phyloP scores from a whole-genome alignment of 192 early-diverging fungal genomes.

The Gamsiella multidivaricata region DNA sequence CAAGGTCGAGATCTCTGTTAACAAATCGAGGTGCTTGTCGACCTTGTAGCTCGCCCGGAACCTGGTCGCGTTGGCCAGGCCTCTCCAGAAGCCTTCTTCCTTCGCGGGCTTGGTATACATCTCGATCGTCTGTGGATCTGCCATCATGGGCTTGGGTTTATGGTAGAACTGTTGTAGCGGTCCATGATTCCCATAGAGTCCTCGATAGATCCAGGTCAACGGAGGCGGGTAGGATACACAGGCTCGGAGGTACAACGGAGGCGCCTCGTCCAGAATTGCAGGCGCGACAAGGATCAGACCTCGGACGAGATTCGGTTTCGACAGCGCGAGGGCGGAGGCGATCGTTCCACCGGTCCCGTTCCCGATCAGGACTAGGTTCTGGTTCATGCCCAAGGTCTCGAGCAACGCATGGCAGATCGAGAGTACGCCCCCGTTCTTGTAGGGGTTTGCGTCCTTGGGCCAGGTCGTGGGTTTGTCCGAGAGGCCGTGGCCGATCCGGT shows the following conservation, averaged over 20 bases:
- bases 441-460: constrained; percentile 42
- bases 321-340: constrained; percentile 27
- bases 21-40: constrained; percentile 9
- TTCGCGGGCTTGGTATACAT: constrained; percentile 32
- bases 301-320: constrained; percentile 14
- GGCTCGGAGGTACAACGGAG: constrained; percentile 21
- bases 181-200: constrained; percentile 34
- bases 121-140: constrained; percentile 17
- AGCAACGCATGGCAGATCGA: constrained; percentile 23
- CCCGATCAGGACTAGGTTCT: constrained; percentile 37
- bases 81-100: constrained; percentile 37
- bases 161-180: constrained; percentile 38
- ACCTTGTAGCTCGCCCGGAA: constrained; percentile 24
- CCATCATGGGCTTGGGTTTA: constrained; percentile 26
- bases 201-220: constrained; percentile 28
- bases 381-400: constrained; percentile 30
- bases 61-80: constrained; percentile 26
- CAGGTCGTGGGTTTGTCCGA: constrained; percentile 30
- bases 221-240: constrained; percentile 40
- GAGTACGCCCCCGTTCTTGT: constrained; percentile 36
- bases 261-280: constrained; percentile 16
- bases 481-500: constrained; percentile 32
- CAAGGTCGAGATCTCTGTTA: constrained; percentile 36
- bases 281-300: constrained; percentile 25
- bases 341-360: constrained; percentile 34